Evolutionary conservation across 2,329 filamentous ascomycete species (phyloP), one percentile per base, ranked within the genome.

Genomic region (Exophiala sideris): DNA sequence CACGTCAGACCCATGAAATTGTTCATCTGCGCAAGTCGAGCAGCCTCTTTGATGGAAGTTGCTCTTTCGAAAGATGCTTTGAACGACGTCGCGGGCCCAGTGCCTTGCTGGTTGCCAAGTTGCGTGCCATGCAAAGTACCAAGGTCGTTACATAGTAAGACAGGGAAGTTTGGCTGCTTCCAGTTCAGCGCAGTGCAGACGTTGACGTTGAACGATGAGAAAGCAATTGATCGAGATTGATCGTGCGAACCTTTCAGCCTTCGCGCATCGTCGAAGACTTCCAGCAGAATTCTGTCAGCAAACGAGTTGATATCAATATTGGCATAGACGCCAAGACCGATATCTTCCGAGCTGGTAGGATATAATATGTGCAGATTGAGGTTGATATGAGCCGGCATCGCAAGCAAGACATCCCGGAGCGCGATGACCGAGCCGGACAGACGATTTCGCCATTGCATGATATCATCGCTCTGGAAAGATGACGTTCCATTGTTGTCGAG

Each of bases 1-100:
- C 91, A 96, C 56, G 97, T 89, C 66, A 99, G 71, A 2, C 94
- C 94, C 94, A 99, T 99, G 62, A 99, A 89, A 69, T 99, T 99
- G 70, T 99, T 99, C 68, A 86, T 89, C 71, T 95, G 88, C 18
- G 92, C 91, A 67, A 95, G 90, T 60, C 91, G 83, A 11, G 96
- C 94, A 3, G 89, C 89, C 70, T 99, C 92, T 74, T 97, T 99
- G 62, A 97, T 89, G 5, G 90, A 96, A 61, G 87, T 87, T 9
- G 29, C 33, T 8, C 20, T 14, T 39, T 35, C 21, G n/a, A 50
- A 34, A 2, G 63, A 63, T 6, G 66, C 56, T 24, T 69, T 65
- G 20, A 64, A 65, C 18, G 71, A 67, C 24, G 24, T 29, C 5
- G 24, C 7, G 1, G 24, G 24, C 1, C 24, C 24, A 29, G 24